These are phyloP conservation scores for Curvularia sp. DNA, from an alignment of 2,329 filamentous ascomycete species.

Conservation along the genomic window DNA sequence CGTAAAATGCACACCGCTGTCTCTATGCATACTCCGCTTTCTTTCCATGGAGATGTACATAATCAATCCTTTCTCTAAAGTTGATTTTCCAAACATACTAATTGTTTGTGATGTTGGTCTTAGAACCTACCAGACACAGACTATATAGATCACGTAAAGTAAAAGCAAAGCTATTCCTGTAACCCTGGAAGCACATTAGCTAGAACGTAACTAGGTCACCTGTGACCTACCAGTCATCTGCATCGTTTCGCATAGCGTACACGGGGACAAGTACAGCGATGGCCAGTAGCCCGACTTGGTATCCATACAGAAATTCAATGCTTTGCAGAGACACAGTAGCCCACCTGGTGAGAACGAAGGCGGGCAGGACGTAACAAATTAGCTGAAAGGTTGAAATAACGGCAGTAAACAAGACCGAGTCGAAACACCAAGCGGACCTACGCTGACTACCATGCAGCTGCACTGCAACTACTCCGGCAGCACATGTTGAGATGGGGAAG, in stretches of 20 bases:
- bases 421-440: neutral
- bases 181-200: neutral
- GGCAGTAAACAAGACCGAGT: neutral
- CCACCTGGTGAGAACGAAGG: slow-evolving; percentile 1
- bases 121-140: neutral
- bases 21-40: no score
- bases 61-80: no score
- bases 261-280: slow-evolving; percentile 2
- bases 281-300: neutral
- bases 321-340: neutral
- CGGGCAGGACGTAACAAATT: slow-evolving; percentile 2
- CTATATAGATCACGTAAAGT: neutral
- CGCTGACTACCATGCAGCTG: neutral
- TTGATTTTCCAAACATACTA: no score
- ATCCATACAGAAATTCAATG: neutral
- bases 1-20: no score
- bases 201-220: neutral
- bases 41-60: no score
- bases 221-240: neutral
- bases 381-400: slow-evolving; percentile 1
- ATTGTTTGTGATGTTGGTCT: no score
- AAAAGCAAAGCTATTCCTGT: neutral
- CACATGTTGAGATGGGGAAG: neutral
- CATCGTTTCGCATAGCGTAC: neutral
- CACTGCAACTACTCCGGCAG: neutral